Conservation (phyloP, 1,284 basidiomycete genomes). For the Tilletia horrida region DNA sequence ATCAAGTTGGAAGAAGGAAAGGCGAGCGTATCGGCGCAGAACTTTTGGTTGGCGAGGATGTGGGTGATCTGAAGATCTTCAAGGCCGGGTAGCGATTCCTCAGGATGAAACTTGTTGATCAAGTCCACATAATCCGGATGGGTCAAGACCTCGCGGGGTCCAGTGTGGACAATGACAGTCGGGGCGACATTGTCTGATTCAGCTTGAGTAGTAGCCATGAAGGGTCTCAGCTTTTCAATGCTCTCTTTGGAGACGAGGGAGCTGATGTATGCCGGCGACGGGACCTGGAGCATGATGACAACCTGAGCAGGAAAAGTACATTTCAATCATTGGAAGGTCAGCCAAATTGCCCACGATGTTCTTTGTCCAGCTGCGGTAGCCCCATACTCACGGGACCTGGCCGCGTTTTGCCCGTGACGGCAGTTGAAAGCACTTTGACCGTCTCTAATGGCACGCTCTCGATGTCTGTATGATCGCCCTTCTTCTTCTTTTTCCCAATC, state of each 20-base stretch:
- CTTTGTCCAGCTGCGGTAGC: too few species aligned
- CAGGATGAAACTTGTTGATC: slow-evolving; percentile 65
- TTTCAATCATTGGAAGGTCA: neutral
- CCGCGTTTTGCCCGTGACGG: neutral
- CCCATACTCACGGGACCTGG: slow-evolving; percentile 30
- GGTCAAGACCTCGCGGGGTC: slow-evolving; percentile 58
- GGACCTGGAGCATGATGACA: neutral
- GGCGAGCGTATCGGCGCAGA: slow-evolving; percentile 66
- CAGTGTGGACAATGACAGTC: slow-evolving; percentile 45
- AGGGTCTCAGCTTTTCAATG: neutral
- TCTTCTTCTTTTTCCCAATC: slow-evolving; percentile 56
- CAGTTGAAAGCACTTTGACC: neutral
- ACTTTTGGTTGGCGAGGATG: slow-evolving; percentile 61
- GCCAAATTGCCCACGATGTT: too few species aligned
- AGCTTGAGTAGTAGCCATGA: neutral
- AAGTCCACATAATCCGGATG: slow-evolving; percentile 69
- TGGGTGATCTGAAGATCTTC: slow-evolving; percentile 57
- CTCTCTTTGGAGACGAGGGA: neutral
- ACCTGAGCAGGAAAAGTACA: neutral
- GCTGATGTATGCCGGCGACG: neutral
- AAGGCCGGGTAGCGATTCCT: neutral
- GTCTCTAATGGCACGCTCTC: neutral
- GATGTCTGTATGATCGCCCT: slow-evolving; percentile 31
- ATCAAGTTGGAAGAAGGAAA: slow-evolving; percentile 73
- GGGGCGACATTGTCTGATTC: slow-evolving; percentile 60